Base-by-base conservation (phyloP, 768 basidiomycete species). In the Ramaria sp. region DNA sequence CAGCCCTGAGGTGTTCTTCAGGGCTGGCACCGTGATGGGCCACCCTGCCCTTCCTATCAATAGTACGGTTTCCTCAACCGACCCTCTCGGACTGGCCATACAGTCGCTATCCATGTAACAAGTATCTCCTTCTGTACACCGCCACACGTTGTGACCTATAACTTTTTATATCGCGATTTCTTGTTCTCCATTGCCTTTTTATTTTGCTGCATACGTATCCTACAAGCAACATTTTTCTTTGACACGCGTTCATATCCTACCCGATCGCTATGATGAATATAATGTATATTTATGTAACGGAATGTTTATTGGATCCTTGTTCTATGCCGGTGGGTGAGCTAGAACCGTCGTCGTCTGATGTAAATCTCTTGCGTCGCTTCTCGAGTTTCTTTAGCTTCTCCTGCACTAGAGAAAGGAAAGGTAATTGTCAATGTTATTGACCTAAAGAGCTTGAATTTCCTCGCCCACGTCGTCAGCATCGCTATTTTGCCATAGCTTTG, bases 1-100 rank as follows among this genome's bases (percentile, higher is more conserved):
- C 0, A 88, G 87, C 52, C 92, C 92, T 9, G 92, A 93, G 64
- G 78, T 91, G 32, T 88, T 90, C 78, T 92, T 92, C 63, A 80
- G 81, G 53, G 56, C 56, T 27, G 59, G 61, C 13, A 56, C 63
- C 68, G 69, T 52, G 62, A 65, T 55, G 39, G 70, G 70, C 0
- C 56, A 47, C 30, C 69, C 71, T 4, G 71, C 65, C 22, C 59
- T 61, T 24, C 69, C 69, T 24, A 63, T 70, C 2, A 67, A 69
- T 12, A 62, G 60, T 28, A 56, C 55, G 13, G 60, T 56, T 55
- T 49, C 63, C 27, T 53, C 50, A 8, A 66, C 66, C n/a, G 70
- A 71, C 49, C 69, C 70, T 30, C 65, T 71, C 37, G 66, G 66
- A 16, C 61, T 71, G 30, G 70, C 70, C 1, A 71, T 71, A 70